Conservation (phyloP, 352 stramenopile species). For the Plasmopara viticola region DNA sequence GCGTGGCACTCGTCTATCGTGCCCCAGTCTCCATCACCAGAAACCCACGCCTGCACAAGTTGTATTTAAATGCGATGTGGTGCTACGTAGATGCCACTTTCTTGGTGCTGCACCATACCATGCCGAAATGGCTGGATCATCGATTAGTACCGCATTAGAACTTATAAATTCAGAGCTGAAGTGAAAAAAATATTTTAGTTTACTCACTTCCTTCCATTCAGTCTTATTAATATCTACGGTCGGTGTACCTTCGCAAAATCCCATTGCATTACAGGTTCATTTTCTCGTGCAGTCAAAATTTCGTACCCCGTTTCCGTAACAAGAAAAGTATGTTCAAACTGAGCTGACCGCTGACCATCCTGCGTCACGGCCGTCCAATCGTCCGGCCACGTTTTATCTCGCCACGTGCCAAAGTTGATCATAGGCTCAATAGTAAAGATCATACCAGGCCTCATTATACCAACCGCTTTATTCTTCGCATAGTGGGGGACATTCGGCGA, state of each 20-base stretch:
- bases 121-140: too few species aligned
- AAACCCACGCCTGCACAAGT: too few species aligned
- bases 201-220: too few species aligned
- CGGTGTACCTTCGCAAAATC: constrained; percentile 77
- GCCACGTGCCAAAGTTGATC: constrained; percentile 95
- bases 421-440: constrained; percentile 99
- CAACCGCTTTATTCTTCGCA: constrained; percentile 96
- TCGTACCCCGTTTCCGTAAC: constrained; percentile 98
- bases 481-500: constrained; percentile 97
- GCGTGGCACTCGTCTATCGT: too few species aligned
- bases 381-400: constrained; percentile 95
- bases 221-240: constrained; percentile 18
- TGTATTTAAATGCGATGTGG: too few species aligned
- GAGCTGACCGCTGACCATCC: constrained; percentile 93
- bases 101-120: too few species aligned
- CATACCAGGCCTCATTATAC: constrained; percentile 96
- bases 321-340: constrained; percentile 98
- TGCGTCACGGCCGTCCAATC: constrained; percentile 97
- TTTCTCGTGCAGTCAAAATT: constrained; percentile 88
- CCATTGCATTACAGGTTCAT: constrained; percentile 86
- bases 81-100: too few species aligned
- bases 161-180: too few species aligned
- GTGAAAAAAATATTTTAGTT: too few species aligned
- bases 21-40: too few species aligned
- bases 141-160: too few species aligned